Evolutionary conservation across 768 basidiomycete genomes (phyloP).

Genomic region (Terana coerulea): DNA sequence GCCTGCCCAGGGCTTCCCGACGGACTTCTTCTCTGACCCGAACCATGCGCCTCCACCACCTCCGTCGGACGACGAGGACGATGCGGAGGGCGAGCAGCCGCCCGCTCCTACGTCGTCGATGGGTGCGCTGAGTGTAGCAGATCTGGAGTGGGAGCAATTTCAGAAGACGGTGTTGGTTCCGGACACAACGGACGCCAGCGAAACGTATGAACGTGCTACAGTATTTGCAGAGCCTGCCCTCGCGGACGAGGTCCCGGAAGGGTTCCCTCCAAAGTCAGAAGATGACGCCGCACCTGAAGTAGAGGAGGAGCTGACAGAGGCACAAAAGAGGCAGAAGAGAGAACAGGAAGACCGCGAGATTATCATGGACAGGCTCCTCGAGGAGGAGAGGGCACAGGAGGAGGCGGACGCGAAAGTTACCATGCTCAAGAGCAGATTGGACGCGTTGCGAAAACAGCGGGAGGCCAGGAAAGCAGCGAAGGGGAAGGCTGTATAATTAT

Average conservation of each 20-base stretch:
- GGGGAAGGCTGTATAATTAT: slow-evolving; percentile 8
- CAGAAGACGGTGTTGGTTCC: slow-evolving; percentile 55
- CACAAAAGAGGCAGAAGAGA: slow-evolving; percentile 44
- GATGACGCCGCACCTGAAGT: slow-evolving; percentile 21
- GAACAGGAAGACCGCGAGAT: slow-evolving; percentile 74
- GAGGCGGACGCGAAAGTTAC: slow-evolving; percentile 78
- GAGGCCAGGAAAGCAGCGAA: slow-evolving; percentile 30
- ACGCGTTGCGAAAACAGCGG: slow-evolving; percentile 49
- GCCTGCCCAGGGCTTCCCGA: slow-evolving; percentile 41
- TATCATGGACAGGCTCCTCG: slow-evolving; percentile 81
- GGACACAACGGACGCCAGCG: slow-evolving; percentile 28
- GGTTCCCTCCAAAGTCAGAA: slow-evolving; percentile 40
- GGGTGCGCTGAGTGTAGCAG: slow-evolving; percentile 37
- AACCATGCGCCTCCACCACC: slow-evolving; percentile 60
- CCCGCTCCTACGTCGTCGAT: slow-evolving; percentile 38
- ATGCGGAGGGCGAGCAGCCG: slow-evolving; percentile 44
- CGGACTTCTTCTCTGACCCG: slow-evolving; percentile 77
- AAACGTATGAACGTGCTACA: slow-evolving; percentile 67
- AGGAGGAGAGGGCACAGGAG: slow-evolving; percentile 84
- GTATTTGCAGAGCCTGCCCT: slow-evolving; percentile 66
- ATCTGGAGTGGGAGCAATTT: slow-evolving; percentile 73
- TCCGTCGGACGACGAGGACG: slow-evolving; percentile 67
- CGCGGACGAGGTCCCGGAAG: slow-evolving; percentile 37
- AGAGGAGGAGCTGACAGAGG: slow-evolving; percentile 34
- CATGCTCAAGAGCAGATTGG: slow-evolving; percentile 61